A percentile compares a stretch with the other conserved stretches of the same genome.
Conservation (phyloP, 805 yeast species). For the Yamadazyma insecticola region DNA sequence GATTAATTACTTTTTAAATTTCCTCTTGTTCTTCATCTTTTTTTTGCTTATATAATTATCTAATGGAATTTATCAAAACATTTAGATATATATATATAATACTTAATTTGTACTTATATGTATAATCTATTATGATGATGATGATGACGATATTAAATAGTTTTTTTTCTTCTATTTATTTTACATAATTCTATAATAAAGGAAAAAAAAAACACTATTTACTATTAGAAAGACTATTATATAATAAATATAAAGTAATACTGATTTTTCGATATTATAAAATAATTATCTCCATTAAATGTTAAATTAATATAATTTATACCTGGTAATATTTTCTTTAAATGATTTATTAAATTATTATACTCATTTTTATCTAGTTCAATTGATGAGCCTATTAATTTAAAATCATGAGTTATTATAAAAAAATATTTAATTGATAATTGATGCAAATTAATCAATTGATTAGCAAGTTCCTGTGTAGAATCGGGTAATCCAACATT, state of each 20-base stretch:
- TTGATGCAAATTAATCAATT: neutral
- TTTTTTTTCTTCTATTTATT: neutral
- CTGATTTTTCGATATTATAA: constrained; percentile 6
- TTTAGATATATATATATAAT: neutral
- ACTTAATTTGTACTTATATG: constrained; percentile 1
- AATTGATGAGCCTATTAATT: constrained; percentile 1
- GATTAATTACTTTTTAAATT: too few species aligned
- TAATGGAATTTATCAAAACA: constrained; percentile 1
- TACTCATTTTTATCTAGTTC: neutral
- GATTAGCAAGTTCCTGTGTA: neutral
- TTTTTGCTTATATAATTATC: too few species aligned
- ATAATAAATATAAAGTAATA: constrained; percentile 9
- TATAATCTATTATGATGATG: neutral
- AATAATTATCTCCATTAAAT: constrained; percentile 3
- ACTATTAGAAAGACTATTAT: neutral
- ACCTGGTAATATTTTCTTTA: constrained; percentile 6
- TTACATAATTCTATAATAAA: too few species aligned
- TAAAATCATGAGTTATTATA: constrained; percentile 1
- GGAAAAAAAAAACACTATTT: neutral
- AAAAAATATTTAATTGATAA: neutral
- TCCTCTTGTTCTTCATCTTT: too few species aligned
- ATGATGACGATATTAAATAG: neutral
- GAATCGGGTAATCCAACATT: neutral
- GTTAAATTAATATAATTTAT: constrained; percentile 7
- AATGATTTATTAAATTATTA: constrained; percentile 1